phyloP scores from a whole-genome alignment of 2,329 filamentous ascomycete species.

The Fusarium dlaminii region DNA sequence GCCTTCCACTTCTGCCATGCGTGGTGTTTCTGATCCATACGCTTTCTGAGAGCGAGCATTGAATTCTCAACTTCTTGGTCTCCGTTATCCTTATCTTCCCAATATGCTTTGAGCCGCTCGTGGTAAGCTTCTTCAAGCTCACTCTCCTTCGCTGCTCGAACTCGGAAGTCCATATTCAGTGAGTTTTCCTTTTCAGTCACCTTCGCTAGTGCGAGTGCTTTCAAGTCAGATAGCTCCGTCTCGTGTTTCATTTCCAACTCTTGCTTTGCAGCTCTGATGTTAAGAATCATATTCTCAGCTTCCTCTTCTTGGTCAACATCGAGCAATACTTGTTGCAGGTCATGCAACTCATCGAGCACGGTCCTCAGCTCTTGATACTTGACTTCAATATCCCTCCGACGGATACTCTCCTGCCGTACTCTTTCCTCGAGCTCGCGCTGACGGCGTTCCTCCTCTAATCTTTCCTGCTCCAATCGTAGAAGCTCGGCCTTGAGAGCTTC shows the following conservation, averaged over 20 bases:
- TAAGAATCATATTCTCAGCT: constrained; percentile 37
- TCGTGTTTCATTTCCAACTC: constrained; percentile 48
- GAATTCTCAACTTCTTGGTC: constrained; percentile 45
- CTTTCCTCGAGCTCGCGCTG: constrained; percentile 52
- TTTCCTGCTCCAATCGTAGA: constrained; percentile 50
- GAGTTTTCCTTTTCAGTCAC: constrained; percentile 47
- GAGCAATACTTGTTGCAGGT: constrained; percentile 53
- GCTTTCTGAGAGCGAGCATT: constrained; percentile 48
- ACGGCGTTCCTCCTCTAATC: constrained; percentile 49
- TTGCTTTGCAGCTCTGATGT: constrained; percentile 38
- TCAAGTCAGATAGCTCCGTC: constrained; percentile 45
- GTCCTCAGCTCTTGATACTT: constrained; percentile 52
- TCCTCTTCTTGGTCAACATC: constrained; percentile 52
- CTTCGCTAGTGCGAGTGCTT: constrained; percentile 38
- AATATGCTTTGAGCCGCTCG: constrained; percentile 51
- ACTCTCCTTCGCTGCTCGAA: constrained; percentile 53
- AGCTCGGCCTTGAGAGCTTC: constrained; percentile 55
- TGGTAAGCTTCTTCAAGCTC: constrained; percentile 57
- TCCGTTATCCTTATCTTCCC: constrained; percentile 48
- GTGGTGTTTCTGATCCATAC: constrained; percentile 54
- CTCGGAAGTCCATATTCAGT: constrained; percentile 53
- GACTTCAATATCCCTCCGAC: constrained; percentile 50
- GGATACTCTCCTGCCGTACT: constrained; percentile 51
- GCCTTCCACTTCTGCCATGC: constrained; percentile 55
- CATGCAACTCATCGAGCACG: constrained; percentile 53